These are phyloP conservation scores for Eimeria falciformis DNA, from an alignment of 169 alveolate genomes.

Conservation along the genomic window DNA sequence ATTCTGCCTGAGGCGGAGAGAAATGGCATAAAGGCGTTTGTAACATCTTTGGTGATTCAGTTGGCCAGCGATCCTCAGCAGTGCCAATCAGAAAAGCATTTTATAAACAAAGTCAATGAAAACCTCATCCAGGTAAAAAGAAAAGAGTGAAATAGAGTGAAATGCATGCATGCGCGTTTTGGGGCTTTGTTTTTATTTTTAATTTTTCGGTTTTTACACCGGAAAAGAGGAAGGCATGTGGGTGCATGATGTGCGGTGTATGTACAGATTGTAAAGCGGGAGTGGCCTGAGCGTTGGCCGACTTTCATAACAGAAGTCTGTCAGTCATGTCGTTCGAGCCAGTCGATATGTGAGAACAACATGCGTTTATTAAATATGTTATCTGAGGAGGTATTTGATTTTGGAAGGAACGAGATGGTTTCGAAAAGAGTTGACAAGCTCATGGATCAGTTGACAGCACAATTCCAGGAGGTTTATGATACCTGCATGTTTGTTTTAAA, in stretches of 20 bases:
- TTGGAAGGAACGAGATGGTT: conserved; percentile 93
- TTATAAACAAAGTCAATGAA: conserved; percentile 83
- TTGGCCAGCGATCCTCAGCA: conserved; percentile 71
- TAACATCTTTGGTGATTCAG: conserved; percentile 79
- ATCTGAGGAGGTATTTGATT: conserved; percentile 91
- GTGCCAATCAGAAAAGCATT: conserved; percentile 79
- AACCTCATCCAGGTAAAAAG: conserved; percentile 75
- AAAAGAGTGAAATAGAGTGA: neutral
- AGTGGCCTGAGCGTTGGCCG: conserved; percentile 99
- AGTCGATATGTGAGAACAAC: conserved; percentile 98
- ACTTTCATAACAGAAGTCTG: conserved; percentile 99
- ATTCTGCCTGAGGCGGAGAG: conserved; percentile 71
- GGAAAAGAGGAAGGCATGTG: neutral
- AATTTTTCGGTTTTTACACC: neutral
- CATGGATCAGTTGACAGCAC: conserved; percentile 85
- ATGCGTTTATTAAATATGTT: conserved; percentile 97
- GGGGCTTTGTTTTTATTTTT: neutral
- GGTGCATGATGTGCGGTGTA: neutral
- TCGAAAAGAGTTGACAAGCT: conserved; percentile 88
- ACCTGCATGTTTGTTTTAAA: conserved; percentile 93
- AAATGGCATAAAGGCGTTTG: conserved; percentile 81
- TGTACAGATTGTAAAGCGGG: conserved; percentile 93
- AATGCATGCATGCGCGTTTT: neutral
- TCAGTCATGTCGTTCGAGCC: conserved; percentile 94
- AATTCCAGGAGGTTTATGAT: conserved; percentile 88